Evolutionary conservation across 2,329 filamentous ascomycete species (phyloP), one percentile per base, ranked within the genome.

Genomic region (Sclerotinia glacialis): DNA sequence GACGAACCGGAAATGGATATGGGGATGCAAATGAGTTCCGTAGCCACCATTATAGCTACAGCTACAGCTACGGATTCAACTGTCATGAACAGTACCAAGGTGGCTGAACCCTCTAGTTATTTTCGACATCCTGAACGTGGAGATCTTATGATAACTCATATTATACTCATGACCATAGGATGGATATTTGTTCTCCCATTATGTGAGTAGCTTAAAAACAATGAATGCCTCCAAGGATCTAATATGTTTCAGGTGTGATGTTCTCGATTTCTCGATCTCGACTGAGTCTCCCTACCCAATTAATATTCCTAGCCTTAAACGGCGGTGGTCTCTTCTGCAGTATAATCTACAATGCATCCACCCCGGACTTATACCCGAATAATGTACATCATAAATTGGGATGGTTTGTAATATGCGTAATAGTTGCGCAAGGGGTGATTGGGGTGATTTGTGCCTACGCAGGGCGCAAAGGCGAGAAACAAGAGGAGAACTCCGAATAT

Each of bases 341-440:
- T 9, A 83, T 85, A 60, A 80, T 92, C 44, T 97, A 97, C 81
- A 92, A 95, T 76, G 83, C 85, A 67, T 87, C 85, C 70, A 96
- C 92, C 0, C 92, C 93, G 0, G 91, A 97, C 75, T 80, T 97
- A 53, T 97, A 97, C 76, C 87, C 88, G 42, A 89, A 90, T 75
- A 96, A 96, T 75, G 86, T 89, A n/a, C 93, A 97, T 77, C 88
- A 93, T 80, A 93, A 91, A 77, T 83, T 94, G 56, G 93, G 93
- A 65, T 98, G 94, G 94, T 82, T 91, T 52, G 83, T 89, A 40
- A 94, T 90, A 3, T 90, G 86, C 82, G 81, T 93, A 5, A 82
- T 90, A 14, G 83, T 82, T 63, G 86, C 84, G 0, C 94, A 97
- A 79, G 83, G 89, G 21, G 73, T 89, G 49, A 80, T 96, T 62